phyloP scores from a whole-genome alignment of 2,329 filamentous ascomycete genomes.

The Penicillium sp. region DNA sequence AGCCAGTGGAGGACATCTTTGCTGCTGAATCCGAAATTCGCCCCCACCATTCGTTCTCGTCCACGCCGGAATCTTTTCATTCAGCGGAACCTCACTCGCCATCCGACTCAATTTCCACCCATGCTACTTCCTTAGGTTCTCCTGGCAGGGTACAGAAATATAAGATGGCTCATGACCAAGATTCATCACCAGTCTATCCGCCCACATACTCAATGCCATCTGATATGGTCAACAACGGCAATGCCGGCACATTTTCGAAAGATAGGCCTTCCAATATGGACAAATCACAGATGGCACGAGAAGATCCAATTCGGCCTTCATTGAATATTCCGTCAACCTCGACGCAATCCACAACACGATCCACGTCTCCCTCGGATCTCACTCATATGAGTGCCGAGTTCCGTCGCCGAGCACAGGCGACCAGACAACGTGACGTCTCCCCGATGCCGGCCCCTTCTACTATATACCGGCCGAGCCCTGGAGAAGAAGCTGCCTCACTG shows the following conservation, averaged over 20 bases:
- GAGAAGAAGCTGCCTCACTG: slow-evolving; percentile 62
- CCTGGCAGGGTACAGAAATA: not conserved
- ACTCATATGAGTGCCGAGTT: slow-evolving; percentile 36
- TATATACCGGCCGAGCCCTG: slow-evolving; percentile 54
- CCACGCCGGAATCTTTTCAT: slow-evolving; percentile 46
- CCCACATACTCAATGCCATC: not conserved
- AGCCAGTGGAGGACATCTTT: not conserved
- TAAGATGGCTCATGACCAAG: not conserved
- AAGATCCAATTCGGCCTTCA: slow-evolving; percentile 3
- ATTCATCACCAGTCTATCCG: not conserved
- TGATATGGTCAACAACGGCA: not conserved
- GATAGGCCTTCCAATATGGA: not conserved
- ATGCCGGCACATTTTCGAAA: not conserved
- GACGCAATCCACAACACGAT: slow-evolving; percentile 20
- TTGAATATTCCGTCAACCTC: slow-evolving; percentile 1
- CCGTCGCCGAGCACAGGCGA: slow-evolving; percentile 58
- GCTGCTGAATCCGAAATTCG: slow-evolving; percentile 23
- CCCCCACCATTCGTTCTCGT: slow-evolving; percentile 32
- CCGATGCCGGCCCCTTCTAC: slow-evolving; percentile 69
- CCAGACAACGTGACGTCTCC: slow-evolving; percentile 60
- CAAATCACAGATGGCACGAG: not conserved
- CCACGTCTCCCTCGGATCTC: slow-evolving; percentile 30
- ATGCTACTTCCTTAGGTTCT: slow-evolving; percentile 21
- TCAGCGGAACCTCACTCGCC: slow-evolving; percentile 32
- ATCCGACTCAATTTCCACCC: slow-evolving; percentile 19